A percentile compares a stretch with the other conserved stretches of the same genome.
Evolutionary conservation across 1,284 basidiomycete species (phyloP).

Genomic region (Leccinum subatratum): DNA sequence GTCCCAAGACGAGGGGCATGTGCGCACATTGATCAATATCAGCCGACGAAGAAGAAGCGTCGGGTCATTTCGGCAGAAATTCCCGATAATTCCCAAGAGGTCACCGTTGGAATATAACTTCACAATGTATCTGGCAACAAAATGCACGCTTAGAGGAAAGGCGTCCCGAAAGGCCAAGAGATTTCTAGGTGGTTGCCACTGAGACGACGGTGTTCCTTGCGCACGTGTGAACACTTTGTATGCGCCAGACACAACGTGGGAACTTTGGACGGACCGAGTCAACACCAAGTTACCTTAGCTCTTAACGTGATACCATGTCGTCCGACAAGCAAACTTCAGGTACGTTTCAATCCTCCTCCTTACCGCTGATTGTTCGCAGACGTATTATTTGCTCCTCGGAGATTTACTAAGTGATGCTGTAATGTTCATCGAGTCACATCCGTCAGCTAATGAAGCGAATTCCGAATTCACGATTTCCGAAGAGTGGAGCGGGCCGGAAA

Average conservation of each 20-base stretch:
- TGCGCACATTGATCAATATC: background rate
- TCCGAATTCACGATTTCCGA: slow-evolving; percentile 17
- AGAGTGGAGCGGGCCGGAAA: background rate
- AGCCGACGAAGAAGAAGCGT: background rate
- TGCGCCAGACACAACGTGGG: background rate
- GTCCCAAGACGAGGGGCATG: too few relatives aligned
- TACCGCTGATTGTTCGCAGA: background rate
- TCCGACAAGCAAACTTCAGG: background rate
- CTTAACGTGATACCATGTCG: background rate
- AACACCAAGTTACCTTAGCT: too few relatives aligned
- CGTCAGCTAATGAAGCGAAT: slow-evolving; percentile 9
- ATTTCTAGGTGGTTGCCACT: background rate
- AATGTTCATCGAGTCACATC: too few relatives aligned
- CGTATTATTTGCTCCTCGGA: background rate
- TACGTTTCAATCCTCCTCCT: background rate
- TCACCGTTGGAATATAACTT: background rate
- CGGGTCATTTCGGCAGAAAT: background rate
- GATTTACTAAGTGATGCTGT: background rate
- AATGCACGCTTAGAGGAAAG: background rate
- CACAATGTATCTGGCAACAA: background rate
- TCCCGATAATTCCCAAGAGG: background rate
- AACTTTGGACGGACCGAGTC: background rate
- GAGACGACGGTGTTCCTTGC: background rate
- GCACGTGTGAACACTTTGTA: background rate
- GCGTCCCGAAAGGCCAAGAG: background rate